Conservation (phyloP, 2,329 filamentous ascomycete species). For the Fusarium oligoseptatum region DNA sequence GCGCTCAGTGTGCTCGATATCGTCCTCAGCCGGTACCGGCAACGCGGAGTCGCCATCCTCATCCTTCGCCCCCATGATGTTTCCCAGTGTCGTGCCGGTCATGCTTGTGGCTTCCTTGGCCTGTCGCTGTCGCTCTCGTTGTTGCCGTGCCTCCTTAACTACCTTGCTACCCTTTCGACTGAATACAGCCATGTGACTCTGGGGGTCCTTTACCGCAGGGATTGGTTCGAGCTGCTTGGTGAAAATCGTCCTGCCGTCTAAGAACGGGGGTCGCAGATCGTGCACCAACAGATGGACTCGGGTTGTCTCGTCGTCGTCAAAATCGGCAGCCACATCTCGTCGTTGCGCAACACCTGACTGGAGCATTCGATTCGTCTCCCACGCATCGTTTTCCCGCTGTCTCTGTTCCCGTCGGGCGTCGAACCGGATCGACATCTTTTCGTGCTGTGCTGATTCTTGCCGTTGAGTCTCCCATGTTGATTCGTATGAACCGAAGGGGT, state of each 20-base stretch:
- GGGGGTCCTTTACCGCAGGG: constrained; percentile 89
- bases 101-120: constrained; percentile 95
- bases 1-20: constrained; percentile 64
- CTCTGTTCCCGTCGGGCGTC: constrained; percentile 82
- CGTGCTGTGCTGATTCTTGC: constrained; percentile 81
- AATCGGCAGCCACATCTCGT: constrained; percentile 83
- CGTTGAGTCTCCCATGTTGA: constrained; percentile 81
- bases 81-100: constrained; percentile 91
- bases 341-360: constrained; percentile 95
- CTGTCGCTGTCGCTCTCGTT: constrained; percentile 92
- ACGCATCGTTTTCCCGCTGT: constrained; percentile 95
- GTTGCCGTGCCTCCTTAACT: constrained; percentile 90
- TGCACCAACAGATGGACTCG: constrained; percentile 93
- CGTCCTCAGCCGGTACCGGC: constrained; percentile 79
- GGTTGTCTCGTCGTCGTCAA: constrained; percentile 91
- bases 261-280: constrained; percentile 91
- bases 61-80: constrained; percentile 95
- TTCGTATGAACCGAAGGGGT: constrained; percentile 86
- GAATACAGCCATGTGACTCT: constrained; percentile 99
- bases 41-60: constrained; percentile 92
- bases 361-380: constrained; percentile 99
- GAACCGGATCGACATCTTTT: constrained; percentile 82
- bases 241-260: constrained; percentile 95
- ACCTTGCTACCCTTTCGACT: constrained; percentile 95
- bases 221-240: constrained; percentile 97